These are phyloP conservation scores for Chlorella sp. DNA, from an alignment of 139 green algal genomes.

Conservation along the genomic window DNA sequence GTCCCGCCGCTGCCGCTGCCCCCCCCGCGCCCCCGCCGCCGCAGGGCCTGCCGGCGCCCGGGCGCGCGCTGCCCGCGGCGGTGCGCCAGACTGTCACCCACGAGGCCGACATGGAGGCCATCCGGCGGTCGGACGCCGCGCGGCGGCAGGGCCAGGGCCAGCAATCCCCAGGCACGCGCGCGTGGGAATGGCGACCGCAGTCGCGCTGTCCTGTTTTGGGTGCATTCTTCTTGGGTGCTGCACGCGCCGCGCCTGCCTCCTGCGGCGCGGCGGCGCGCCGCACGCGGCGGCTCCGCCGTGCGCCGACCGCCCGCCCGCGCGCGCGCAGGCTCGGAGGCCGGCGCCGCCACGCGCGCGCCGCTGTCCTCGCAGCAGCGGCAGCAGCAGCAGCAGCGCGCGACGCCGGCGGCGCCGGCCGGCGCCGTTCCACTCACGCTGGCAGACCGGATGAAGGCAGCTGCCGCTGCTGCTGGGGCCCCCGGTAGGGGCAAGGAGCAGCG, in stretches of 20 bases:
- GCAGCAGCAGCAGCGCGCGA: constrained; percentile 2
- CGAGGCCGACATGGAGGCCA: constrained; percentile 66
- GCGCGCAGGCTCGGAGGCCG: neutral
- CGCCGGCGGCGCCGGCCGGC: neutral
- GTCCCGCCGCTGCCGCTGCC: neutral
- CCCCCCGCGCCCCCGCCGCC: neutral
- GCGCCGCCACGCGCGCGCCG: neutral
- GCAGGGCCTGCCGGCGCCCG: constrained; percentile 23
- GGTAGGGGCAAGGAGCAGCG: neutral
- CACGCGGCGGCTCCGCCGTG: neutral
- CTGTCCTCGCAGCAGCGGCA: neutral
- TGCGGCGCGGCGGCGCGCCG: no score
- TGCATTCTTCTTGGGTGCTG: no score
- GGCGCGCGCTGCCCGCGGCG: constrained; percentile 51
- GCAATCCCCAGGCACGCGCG: no score
- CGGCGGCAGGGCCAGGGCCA: neutral
- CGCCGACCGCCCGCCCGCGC: neutral
- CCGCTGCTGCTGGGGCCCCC: neutral
- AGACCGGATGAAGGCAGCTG: constrained; percentile 33
- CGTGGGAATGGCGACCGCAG: no score
- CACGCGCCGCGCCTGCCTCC: no score
- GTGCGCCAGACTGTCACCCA: constrained; percentile 78
- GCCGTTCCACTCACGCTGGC: constrained; percentile 42
- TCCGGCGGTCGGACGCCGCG: constrained; percentile 58
- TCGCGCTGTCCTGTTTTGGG: no score